Evolutionary conservation across 1,284 basidiomycete species (phyloP).

Genomic region (Cryptococcus maquisensis): DNA sequence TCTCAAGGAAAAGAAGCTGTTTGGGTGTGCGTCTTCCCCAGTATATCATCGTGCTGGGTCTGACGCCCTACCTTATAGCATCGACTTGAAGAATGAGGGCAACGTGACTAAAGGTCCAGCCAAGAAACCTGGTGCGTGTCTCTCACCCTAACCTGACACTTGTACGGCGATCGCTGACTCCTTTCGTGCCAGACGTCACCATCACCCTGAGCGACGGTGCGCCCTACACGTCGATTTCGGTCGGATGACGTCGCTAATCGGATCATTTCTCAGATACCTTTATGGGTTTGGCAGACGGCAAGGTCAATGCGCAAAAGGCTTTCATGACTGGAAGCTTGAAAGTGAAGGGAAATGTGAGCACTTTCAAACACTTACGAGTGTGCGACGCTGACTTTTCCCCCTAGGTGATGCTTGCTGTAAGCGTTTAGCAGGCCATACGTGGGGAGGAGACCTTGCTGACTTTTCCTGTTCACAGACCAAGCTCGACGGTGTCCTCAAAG

Average conservation of each 20-base stretch:
- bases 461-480: slow-evolving; percentile 57
- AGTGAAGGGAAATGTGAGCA: slow-evolving; percentile 47
- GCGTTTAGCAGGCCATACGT: background rate
- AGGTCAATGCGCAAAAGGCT: slow-evolving; percentile 76
- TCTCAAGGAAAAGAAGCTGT: slow-evolving; percentile 66
- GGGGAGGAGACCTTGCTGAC: slow-evolving; percentile 9
- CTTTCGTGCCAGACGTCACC: slow-evolving; percentile 54
- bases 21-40: slow-evolving; percentile 53
- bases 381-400: background rate
- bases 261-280: slow-evolving; percentile 32
- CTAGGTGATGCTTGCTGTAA: slow-evolving; percentile 40
- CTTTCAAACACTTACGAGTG: background rate
- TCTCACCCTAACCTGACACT: background rate
- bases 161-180: slow-evolving; percentile 26
- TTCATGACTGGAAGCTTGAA: slow-evolving; percentile 87
- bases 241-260: background rate
- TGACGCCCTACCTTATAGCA: slow-evolving; percentile 52
- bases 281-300: slow-evolving; percentile 47
- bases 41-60: background rate
- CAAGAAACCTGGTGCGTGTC: slow-evolving; percentile 51
- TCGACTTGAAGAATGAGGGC: slow-evolving; percentile 90
- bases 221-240: background rate
- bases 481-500: slow-evolving; percentile 75
- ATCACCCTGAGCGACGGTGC: slow-evolving; percentile 43
- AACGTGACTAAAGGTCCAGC: slow-evolving; percentile 73